Base-by-base conservation (phyloP, 805 yeast species). In the Candida insectorum region DNA sequence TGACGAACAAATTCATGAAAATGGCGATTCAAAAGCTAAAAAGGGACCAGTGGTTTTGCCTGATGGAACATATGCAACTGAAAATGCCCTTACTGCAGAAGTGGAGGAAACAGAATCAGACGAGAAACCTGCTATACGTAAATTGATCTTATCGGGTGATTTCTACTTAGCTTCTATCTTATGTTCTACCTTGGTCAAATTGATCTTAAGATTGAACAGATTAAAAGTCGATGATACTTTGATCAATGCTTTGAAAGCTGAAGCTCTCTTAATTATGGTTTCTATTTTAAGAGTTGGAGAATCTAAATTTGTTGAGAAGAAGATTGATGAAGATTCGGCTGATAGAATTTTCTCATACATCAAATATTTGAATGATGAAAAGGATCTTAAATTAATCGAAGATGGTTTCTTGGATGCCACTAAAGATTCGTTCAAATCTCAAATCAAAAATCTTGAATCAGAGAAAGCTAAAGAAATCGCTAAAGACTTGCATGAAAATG, bases 51-150 rank as follows among this genome's bases (percentile, higher is more conserved):
- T 83, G 39, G 81, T 93, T 39, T 72, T 93, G 45, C 96, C 98
- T n/a, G 99, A 93, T 64, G 99, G 99, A 48, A 93, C 99, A 0
- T 93, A 93, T 61, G 98, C 98, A 18, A 85, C 96, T 26, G 98
- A 93, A 62, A 77, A 79, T 43, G 93, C 95, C 0, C 62, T 81
- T 37, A 83, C 83, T 11, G 63, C 78, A 4, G 67, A 65, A 25
- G 60, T 76, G 2, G 65, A 65, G 26, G 60, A 76, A 2, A 43
- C 48, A 6, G 44, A 44, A 11, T 65, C 71, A n/a, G 56, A 59
- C 11, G 45, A 50, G 15, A 71, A 70, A 45, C 86, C 89, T 18
- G 86, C 95, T 28, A 66, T 94, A 47, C 82, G 98, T 51, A 77
- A 80, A 39, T 76, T 87, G 30, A 77, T 94, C 33, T 64, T 89